These are phyloP conservation scores for Aspergillus hancockii DNA, from an alignment of 495 filamentous ascomycete genomes.

Conservation along the genomic window DNA sequence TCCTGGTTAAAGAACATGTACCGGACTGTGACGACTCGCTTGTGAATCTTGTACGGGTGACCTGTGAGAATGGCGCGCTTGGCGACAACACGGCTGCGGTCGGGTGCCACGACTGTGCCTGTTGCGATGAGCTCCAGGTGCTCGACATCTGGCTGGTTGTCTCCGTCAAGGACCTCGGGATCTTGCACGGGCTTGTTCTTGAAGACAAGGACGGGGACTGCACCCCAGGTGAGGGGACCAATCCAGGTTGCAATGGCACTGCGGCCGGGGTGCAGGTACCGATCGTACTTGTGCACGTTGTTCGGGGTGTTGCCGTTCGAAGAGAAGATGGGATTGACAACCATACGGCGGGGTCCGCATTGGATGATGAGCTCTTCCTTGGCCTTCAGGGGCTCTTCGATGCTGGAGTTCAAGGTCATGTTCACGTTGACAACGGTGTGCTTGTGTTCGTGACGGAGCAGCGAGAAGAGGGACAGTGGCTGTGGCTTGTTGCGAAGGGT, in stretches of 20 bases:
- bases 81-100: slow-evolving; percentile 78
- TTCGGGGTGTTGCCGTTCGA: slow-evolving; percentile 82
- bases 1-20: slow-evolving; percentile 99
- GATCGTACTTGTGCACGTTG: slow-evolving; percentile 94
- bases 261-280: slow-evolving; percentile 86
- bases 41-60: slow-evolving; percentile 98
- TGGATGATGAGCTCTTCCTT: slow-evolving; percentile 91
- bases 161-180: slow-evolving; percentile 41
- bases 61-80: slow-evolving; percentile 94
- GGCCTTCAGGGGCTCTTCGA: slow-evolving; percentile 72
- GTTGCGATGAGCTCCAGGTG: slow-evolving; percentile 74
- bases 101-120: slow-evolving; percentile 80
- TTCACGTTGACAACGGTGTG: slow-evolving; percentile 82
- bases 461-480: slow-evolving; percentile 74
- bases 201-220: slow-evolving; percentile 86
- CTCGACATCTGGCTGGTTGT: slow-evolving; percentile 32
- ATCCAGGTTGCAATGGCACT: slow-evolving; percentile 90
- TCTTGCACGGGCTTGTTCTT: slow-evolving; percentile 51
- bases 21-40: slow-evolving; percentile 89
- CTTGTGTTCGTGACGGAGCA: slow-evolving; percentile 94
- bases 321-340: slow-evolving; percentile 90
- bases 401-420: slow-evolving; percentile 74
- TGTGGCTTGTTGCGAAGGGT: slow-evolving; percentile 56
- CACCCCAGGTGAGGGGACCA: slow-evolving; percentile 88
- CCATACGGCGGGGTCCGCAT: slow-evolving; percentile 79